Evolutionary conservation across 495 filamentous ascomycete genomes (phyloP), one percentile per base, ranked within the genome.

Genomic region (Hyaloscypha bicolor): DNA sequence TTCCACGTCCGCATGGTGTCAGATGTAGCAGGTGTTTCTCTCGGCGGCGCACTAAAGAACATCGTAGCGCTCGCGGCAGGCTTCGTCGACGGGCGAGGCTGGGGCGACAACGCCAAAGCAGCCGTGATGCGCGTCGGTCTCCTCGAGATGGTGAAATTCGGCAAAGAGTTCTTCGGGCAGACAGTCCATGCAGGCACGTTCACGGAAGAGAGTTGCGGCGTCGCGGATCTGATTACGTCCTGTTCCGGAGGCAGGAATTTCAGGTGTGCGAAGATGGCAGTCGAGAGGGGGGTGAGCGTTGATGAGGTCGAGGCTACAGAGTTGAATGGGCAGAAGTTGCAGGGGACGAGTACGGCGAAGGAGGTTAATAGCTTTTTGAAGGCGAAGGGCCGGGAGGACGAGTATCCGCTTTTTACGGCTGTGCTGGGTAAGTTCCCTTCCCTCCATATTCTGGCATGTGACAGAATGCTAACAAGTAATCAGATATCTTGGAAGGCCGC

Each of bases 81-180:
- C 62, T 98, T 95, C 81, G 93, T 98, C 64, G 92, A 94, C 61
- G 96, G 96, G 21, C 86, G 94, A 69, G 93, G 94, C 66, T 99
- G 96, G 96, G 96, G 94, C 70, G 93, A 97, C 80, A 99, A 97
- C 73, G 94, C 94, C 58, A 97, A 97, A 80, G 93, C 95, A 51
- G 95, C 95, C 25, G 88, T 99, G 57, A 97, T 97, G 93, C 91
- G 95, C 12, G 90, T 97, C 32, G 95, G 95, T 9, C 84, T 99
- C 62, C 82, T 96, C 60, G 95, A 99, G 80, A 96, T 95, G 88
- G 92, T 97, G 64, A 90, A 91, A 68, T 99, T 99, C 71, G 94
- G 93, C 45, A 90, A 92, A 77, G 86, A 88, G 72, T 99, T 97
- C 84, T 99, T 97, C 76, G 85, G 86, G 12, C 86, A 92, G 62